Base-by-base conservation (phyloP, 495 filamentous ascomycete genomes). In the Neurospora cerealis region DNA sequence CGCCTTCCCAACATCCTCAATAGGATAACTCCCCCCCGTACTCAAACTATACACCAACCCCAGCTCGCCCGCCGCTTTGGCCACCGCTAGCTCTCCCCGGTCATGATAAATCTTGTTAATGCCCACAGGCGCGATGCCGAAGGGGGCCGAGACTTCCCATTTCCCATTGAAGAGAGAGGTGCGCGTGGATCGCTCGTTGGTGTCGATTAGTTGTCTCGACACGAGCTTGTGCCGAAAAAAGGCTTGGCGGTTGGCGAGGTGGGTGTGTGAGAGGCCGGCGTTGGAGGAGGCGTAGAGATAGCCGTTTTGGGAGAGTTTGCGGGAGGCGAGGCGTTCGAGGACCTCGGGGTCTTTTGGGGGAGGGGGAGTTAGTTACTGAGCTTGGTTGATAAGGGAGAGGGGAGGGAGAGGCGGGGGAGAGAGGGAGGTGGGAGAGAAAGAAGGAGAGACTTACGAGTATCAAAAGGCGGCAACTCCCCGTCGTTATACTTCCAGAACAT, bases 231-330 rank as follows among this genome's bases (percentile, higher is more conserved):
- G 90, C 1, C 89, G 87, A 83, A 86, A 91, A 85, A 92, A 92
- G 74, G 91, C 86, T 78, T 91, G 87, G 3, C 90, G 86, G 79
- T 92, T 92, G 15, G 88, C 87, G 2, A 89, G 84, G 78, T 92
- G 90, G 19, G 90, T 93, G 73, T 83, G 85, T 9, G 90, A 91
- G 39, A 87, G 83, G 1, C 90, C 89, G 15, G 90, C 90, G 75
- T 91, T 92, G 73, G 83, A 91, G 69, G 89, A 89, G 66, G 91
- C 86, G 73, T 92, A 92, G 81, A 80, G 84, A 86, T 85, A 88
- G 73, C 87, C 87, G 28, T 79, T 79, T 72, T 85, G 76, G 70
- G 86, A 86, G 24, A 92, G 84, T 39, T 83, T 87, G 74, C 87
- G 78, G 74, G 86, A 85, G 15, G 90, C 89, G 41, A 86, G 81